These are phyloP conservation scores for Camellia sinensis DNA, from an alignment of 148 eudicot species.

Conservation along the genomic window DNA sequence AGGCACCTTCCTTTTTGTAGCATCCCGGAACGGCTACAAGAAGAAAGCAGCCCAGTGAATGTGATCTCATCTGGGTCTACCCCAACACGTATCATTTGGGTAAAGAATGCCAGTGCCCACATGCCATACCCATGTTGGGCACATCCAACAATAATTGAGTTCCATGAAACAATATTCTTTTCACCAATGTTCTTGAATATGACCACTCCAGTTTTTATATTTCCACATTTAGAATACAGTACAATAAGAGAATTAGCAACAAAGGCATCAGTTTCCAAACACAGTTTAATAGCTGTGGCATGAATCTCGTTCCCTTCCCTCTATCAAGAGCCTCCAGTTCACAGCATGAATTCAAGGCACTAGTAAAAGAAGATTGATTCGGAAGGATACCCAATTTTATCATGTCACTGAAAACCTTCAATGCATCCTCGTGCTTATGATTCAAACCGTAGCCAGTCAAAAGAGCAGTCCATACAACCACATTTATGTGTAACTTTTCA, in stretches of 20 bases:
- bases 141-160: slow-evolving; percentile 74
- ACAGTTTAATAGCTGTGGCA: slow-evolving; percentile 44
- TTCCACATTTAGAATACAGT: slow-evolving; percentile 68
- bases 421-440: slow-evolving; percentile 48
- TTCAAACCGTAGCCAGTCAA: slow-evolving; percentile 65
- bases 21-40: slow-evolving; percentile 65
- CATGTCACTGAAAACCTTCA: slow-evolving; percentile 61
- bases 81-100: slow-evolving; percentile 51
- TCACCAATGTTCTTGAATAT: slow-evolving; percentile 43
- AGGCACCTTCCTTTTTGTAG: slow-evolving; percentile 50
- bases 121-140: slow-evolving; percentile 63
- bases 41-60: slow-evolving; percentile 69
- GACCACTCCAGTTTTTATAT: slow-evolving; percentile 40
- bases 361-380: slow-evolving; percentile 82
- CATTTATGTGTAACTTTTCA: slow-evolving; percentile 52
- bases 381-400: slow-evolving; percentile 48
- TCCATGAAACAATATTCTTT: slow-evolving; percentile 86
- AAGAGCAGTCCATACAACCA: slow-evolving; percentile 86
- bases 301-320: slow-evolving; percentile 64
- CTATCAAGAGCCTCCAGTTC: slow-evolving; percentile 39
- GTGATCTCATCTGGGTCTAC: slow-evolving; percentile 68
- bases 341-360: slow-evolving; percentile 70
- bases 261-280: slow-evolving; percentile 49
- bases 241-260: slow-evolving; percentile 77
- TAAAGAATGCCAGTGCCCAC: slow-evolving; percentile 50